Evolutionary conservation across 2,329 filamentous ascomycete species (phyloP).

Genomic region (Clarireedia monteithiana): DNA sequence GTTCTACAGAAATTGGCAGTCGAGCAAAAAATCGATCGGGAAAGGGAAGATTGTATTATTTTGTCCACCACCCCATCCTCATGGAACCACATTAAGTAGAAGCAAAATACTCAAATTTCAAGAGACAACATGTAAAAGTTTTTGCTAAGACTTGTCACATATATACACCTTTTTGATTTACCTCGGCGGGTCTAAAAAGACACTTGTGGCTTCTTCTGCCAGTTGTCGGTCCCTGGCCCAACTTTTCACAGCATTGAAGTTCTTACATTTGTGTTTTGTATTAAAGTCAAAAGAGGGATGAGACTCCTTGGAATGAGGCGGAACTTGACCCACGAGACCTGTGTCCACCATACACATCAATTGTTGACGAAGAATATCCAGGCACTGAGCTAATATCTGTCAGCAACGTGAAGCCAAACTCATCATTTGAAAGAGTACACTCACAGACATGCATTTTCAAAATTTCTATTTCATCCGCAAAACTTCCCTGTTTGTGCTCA

Average conservation of each 20-base stretch:
- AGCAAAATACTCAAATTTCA: no score
- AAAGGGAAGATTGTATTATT: no score
- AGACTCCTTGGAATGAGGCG: constrained; percentile 36
- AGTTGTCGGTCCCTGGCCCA: constrained; percentile 44
- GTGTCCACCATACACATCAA: constrained; percentile 47
- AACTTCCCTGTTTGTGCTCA: constrained; percentile 35
- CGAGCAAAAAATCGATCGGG: no score
- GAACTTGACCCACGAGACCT: constrained; percentile 45
- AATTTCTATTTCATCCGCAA: constrained; percentile 40
- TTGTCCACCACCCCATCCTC: no score
- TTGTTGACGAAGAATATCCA: constrained; percentile 46
- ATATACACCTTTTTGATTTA: constrained; percentile 14
- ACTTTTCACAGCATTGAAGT: constrained; percentile 41
- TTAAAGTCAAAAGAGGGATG: constrained; percentile 44
- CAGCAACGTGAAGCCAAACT: not conserved
- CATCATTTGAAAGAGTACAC: not conserved
- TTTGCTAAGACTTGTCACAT: no score
- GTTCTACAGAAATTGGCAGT: no score
- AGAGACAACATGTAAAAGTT: no score
- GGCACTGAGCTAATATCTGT: constrained; percentile 37
- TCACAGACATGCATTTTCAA: constrained; percentile 37
- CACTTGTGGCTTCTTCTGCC: constrained; percentile 15
- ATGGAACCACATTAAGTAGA: no score
- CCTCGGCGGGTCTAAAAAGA: constrained; percentile 22
- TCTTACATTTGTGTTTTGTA: constrained; percentile 42